These are phyloP conservation scores for Nannochloris sp. DNA, from an alignment of 139 green algal genomes.

Conservation along the genomic window DNA sequence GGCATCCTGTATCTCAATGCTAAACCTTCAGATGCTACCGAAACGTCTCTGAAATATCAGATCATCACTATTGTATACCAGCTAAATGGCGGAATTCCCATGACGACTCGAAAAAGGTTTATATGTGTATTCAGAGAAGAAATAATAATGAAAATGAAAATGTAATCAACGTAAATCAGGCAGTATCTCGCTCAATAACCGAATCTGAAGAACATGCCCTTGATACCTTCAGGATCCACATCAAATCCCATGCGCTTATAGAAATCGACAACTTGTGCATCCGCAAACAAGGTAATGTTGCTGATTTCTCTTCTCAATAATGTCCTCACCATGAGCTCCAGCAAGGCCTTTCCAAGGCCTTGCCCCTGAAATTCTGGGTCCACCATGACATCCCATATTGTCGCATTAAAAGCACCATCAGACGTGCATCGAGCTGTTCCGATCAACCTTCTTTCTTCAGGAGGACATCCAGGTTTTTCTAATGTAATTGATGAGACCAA, in stretches of 20 bases:
- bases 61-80: too few relatives aligned
- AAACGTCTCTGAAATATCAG: too few relatives aligned
- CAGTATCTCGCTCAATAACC: background rate
- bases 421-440: constrained; percentile 78
- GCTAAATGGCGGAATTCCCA: too few relatives aligned
- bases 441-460: constrained; percentile 44
- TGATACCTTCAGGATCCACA: constrained; percentile 86
- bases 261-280: constrained; percentile 80
- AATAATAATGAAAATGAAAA: too few relatives aligned
- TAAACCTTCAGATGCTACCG: too few relatives aligned
- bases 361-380: constrained; percentile 82
- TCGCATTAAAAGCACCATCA: constrained; percentile 96
- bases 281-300: constrained; percentile 97
- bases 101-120: too few relatives aligned
- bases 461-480: constrained; percentile 7
- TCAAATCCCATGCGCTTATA: constrained; percentile 86
- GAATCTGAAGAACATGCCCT: constrained; percentile 62
- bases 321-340: constrained; percentile 81
- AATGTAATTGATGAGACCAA: constrained; percentile 71
- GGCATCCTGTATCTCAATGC: too few relatives aligned
- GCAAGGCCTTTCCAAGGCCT: constrained; percentile 85
- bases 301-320: constrained; percentile 80
- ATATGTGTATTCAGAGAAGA: too few relatives aligned
- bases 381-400: constrained; percentile 95
- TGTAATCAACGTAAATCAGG: too few relatives aligned